These are phyloP conservation scores for Papilionanthe hybrid DNA, from an alignment of 116 monocot genomes.

Conservation along the genomic window DNA sequence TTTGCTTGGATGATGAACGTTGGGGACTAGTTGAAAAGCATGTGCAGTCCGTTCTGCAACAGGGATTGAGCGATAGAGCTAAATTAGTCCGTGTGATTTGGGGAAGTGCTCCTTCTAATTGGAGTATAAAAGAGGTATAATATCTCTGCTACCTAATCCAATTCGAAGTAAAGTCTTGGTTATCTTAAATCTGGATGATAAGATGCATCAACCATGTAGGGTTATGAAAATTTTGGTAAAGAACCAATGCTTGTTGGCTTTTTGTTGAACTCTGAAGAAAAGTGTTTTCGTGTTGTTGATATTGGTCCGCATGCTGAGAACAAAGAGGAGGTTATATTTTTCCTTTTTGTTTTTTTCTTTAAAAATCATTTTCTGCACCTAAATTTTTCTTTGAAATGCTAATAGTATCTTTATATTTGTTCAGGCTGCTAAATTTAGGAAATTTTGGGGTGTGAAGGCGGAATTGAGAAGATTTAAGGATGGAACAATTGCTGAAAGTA, in stretches of 20 bases:
- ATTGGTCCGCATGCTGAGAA: slow-evolving; percentile 78
- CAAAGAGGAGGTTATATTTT: slow-evolving; percentile 55
- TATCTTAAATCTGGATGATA: neutral
- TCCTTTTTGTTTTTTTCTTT: slow-evolving; percentile 6
- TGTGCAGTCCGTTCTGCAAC: slow-evolving; percentile 47
- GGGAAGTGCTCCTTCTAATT: slow-evolving; percentile 58
- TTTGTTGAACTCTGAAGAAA: slow-evolving; percentile 52
- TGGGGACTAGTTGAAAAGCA: slow-evolving; percentile 68
- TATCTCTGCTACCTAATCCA: neutral
- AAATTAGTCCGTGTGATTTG: slow-evolving; percentile 65
- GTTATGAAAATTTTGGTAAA: slow-evolving; percentile 55
- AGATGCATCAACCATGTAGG: slow-evolving; percentile 33
- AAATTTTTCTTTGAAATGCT: slow-evolving; percentile 1
- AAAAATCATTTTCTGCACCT: neutral
- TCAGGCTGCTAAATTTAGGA: slow-evolving; percentile 72
- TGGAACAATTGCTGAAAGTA: slow-evolving; percentile 91
- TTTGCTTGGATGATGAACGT: slow-evolving; percentile 77
- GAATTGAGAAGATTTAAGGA: slow-evolving; percentile 90
- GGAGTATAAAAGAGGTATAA: slow-evolving; percentile 77
- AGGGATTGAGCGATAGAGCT: slow-evolving; percentile 71
- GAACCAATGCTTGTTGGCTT: slow-evolving; percentile 77
- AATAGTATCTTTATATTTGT: slow-evolving; percentile 5
- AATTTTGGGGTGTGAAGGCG: slow-evolving; percentile 94
- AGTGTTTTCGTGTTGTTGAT: slow-evolving; percentile 65
- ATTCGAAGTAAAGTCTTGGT: neutral